Conservation (phyloP, 1,284 basidiomycete genomes). For the Ganoderma multipileum region DNA sequence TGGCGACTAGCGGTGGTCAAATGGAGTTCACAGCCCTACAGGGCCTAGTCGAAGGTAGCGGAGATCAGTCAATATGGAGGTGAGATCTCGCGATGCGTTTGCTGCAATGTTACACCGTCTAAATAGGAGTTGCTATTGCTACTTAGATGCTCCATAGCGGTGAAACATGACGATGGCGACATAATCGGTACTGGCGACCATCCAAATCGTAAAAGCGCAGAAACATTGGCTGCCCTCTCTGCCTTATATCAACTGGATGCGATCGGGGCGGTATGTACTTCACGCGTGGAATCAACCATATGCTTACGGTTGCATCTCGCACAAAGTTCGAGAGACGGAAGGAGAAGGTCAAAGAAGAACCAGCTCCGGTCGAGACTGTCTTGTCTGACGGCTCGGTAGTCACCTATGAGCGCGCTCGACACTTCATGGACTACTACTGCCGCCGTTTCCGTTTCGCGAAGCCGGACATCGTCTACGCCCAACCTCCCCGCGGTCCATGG, state of each 20-base stretch:
- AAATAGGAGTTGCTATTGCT: neutral
- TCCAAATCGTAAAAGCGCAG: slow-evolving; percentile 71
- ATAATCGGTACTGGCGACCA: slow-evolving; percentile 71
- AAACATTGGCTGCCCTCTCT: slow-evolving; percentile 78
- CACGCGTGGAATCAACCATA: neutral
- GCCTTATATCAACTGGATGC: slow-evolving; percentile 73
- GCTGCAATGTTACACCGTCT: neutral
- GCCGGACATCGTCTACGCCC: slow-evolving; percentile 75
- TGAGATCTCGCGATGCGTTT: slow-evolving; percentile 1
- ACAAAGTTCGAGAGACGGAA: slow-evolving; percentile 28
- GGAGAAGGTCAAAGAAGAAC: slow-evolving; percentile 16
- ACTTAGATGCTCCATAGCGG: slow-evolving; percentile 19
- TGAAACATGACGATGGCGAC: slow-evolving; percentile 41
- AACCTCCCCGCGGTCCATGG: slow-evolving; percentile 56
- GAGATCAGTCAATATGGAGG: slow-evolving; percentile 30
- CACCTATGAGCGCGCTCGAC: slow-evolving; percentile 79
- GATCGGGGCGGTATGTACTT: slow-evolving; percentile 57
- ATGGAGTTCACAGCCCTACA: slow-evolving; percentile 22
- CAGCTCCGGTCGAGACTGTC: slow-evolving; percentile 34
- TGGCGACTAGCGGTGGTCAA: slow-evolving; percentile 13
- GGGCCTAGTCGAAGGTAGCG: slow-evolving; percentile 23
- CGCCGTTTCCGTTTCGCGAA: slow-evolving; percentile 81
- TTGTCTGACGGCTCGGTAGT: slow-evolving; percentile 77
- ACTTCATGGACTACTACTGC: slow-evolving; percentile 97
- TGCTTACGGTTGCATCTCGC: neutral